Evolutionary conservation across 345 rosid species (phyloP), one percentile per base, ranked within the genome.

Genomic region (Citrus unshiu): DNA sequence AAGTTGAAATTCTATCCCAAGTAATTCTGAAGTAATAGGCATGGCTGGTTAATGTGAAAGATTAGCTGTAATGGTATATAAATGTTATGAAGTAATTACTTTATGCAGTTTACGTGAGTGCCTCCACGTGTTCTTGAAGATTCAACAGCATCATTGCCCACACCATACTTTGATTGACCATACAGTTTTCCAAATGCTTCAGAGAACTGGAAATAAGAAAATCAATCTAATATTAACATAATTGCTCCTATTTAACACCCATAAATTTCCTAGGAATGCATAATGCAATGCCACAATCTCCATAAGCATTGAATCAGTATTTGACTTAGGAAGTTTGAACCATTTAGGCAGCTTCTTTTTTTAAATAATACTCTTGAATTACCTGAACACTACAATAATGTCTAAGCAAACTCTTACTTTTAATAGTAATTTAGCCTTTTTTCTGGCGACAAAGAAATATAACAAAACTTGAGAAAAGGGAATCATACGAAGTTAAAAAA

Each of bases 141-240:
- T 60, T 91, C 95, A 10, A 74, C 81, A 10, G 86, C 83, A 37
- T 96, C 97, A 74, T 88, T 90, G 86, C 85, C 85, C 68, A 76
- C 81, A 74, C 95, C 90, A 71, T 83, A 75, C 90, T 89, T 94
- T 18, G 98, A 87, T 77, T 91, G 99, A 78, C 98, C 93, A 61
- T 96, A 96, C 43, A 96, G 86, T 82, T 96, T 96, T 75, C 98
- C 95, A 87, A 96, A 93, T 77, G 99, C 98, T 86, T 89, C 99
- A 22, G 97, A 91, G 72, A 96, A 89, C 99, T 94, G 86, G 73
- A 81, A 34, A 66, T 4, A 13, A 54, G 51, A 49, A 74, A 73
- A 56, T 46, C 57, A 49, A 68, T 43, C 18, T 64, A 21, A 77
- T 54, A 65, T 75, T 27, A 54, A 14, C 14, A 65, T 16, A 60